Evolutionary conservation across 306 rosid species (phyloP), one percentile per base, ranked within the genome.

Genomic region (Cicer pinnatifidum): DNA sequence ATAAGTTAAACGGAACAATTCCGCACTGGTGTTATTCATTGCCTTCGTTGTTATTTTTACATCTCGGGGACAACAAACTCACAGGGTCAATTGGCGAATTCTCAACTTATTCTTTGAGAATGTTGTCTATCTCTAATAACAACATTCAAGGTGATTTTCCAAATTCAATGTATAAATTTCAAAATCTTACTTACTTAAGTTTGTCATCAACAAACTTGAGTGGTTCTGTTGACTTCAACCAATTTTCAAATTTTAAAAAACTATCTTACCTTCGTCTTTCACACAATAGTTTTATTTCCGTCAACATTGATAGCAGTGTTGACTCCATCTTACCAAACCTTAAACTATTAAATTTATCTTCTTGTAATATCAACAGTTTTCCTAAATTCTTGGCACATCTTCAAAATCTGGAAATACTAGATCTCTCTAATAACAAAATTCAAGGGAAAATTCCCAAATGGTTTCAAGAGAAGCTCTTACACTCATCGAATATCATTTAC

Each of bases 381-480:
- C 86, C 90, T 0, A 6, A 48, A 68, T 72, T 77, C 28, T 12
- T 84, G 8, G 48, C 63, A 28, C 13, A 1, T 5, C 11, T 59
- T 1, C 71, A 35, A 17, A 11, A 56, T 10, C 1, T 87, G 7
- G 0, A 0, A 7, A 0, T 0, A 0, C 50, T 84, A 43, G 73
- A 79, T 41, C 82, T 86, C 51, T 85, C 88, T 2, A 1, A 48
- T 11, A 72, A 72, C 52, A 52, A 44, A 5, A 82, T 79, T 35
- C 9, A 9, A 1, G 82, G 81, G 2, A 15, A 5, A 6, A 9
- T 85, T 69, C 83, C 84, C 1, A 8, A 51, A 23, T 80, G 85
- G 86, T 10, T 78, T 47, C 33, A 10, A 3, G 20, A 68, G 28
- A 45, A 47, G 3, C 69, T 78, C 28, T 45, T 69, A 1, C 38